Base-by-base conservation (phyloP, 768 basidiomycete genomes). In the Gelatoporia subvermispora region DNA sequence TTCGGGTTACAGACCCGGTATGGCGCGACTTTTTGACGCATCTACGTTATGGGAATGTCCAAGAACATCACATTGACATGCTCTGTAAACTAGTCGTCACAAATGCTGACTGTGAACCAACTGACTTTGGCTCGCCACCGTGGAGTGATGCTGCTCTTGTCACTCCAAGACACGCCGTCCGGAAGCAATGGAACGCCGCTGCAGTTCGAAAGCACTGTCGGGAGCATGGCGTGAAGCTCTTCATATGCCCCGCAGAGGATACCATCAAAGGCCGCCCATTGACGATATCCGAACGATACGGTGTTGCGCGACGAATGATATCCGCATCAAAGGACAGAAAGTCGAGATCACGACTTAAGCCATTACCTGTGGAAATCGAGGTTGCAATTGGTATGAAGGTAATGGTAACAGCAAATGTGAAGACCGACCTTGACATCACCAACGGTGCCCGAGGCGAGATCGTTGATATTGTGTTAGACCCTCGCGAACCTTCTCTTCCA, bases 381-480 rank as follows among this genome's bases (percentile, higher is more conserved):
- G 1, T 66, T 0, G 55, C 63, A 0, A 34, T 71, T 4, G 68
- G 72, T 0, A 71, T 72, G 68, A 62, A 66, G 41, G 68, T 69
- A 0, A 67, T 74, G 67, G 67, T 74, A 0, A 70, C 65, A 2
- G 42, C 37, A 1, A 74, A 74, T 34, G 47, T 75, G 0, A 63
- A 69, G 20, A 73, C 68, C 0, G 68, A 73, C 25, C 53, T 68
- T 0, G 72, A 74, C 31, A 44, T 76, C 0, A 64, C 72, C 0
- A 75, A 74, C 41, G 68, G 74, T 0, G 57, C 68, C 0, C 24
- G 62, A 1, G 69, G 70, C 0, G 51, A 54, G 8, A 62, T 72
- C 1, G 49, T 60, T 0, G 63, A 61, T 28, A 71, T 72, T n/a
- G 43, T 70, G 0, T 54, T 74, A 0, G 45, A 72, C 57, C 56